phyloP scores from a whole-genome alignment of 2,329 filamentous ascomycete species.

The Claviceps sp. region DNA sequence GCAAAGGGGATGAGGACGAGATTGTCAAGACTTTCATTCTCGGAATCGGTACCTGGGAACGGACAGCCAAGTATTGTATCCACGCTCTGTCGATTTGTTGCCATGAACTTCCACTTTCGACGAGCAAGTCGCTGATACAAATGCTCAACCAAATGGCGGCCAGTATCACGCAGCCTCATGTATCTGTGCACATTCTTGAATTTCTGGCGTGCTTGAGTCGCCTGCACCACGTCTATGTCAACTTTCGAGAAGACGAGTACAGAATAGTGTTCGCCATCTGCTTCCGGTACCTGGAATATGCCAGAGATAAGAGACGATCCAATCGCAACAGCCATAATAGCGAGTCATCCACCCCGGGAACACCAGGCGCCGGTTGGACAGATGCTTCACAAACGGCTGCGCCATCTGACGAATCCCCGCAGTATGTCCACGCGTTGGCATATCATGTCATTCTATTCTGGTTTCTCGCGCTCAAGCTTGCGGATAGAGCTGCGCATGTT shows the following conservation, averaged over 20 bases:
- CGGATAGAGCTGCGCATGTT: conserved; percentile 72
- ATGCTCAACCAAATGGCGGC: conserved; percentile 90
- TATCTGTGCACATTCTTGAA: conserved; percentile 89
- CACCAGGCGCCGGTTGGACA: conserved; percentile 9
- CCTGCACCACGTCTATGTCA: conserved; percentile 70
- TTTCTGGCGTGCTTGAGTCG: conserved; percentile 85
- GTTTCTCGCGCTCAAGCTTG: conserved; percentile 81
- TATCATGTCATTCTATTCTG: conserved; percentile 95
- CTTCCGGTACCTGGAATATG: conserved; percentile 83
- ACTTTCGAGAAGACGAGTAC: conserved; percentile 84
- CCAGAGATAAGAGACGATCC: conserved; percentile 50
- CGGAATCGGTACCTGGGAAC: conserved; percentile 72
- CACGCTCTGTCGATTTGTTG: conserved; percentile 91
- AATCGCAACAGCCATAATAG: conserved; percentile 31
- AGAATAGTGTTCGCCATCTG: conserved; percentile 91
- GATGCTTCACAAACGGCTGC: conserved; percentile 21
- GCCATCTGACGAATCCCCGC: conserved; percentile 60
- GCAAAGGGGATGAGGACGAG: conserved; percentile 76
- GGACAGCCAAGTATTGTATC: conserved; percentile 83
- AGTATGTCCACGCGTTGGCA: conserved; percentile 86
- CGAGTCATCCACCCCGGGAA: conserved; percentile 24
- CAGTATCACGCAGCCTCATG: conserved; percentile 84
- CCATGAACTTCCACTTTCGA: conserved; percentile 79
- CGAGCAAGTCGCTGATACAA: conserved; percentile 70
- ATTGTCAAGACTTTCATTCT: conserved; percentile 76